A percentile compares a stretch with the other conserved stretches of the same genome.
Conservation (phyloP, 129 eudicot species). For the Sambucus nigra region DNA sequence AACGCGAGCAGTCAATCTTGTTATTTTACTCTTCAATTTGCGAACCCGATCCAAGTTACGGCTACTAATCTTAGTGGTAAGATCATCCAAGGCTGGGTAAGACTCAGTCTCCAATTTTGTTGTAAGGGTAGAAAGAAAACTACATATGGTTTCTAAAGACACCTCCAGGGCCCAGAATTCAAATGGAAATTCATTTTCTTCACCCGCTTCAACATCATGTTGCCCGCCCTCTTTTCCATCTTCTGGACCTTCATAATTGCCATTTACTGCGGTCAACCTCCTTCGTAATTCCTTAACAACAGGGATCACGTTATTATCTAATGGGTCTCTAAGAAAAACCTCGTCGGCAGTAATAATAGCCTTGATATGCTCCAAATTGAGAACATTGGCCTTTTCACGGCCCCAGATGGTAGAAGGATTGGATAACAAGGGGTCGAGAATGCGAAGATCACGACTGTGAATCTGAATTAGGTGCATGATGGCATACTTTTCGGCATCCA, state of each 20-base stretch:
- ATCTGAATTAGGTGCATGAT: too few species aligned
- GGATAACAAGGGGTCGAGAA: too few species aligned
- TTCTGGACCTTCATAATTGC: slow-evolving; percentile 30
- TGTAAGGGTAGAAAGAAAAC: slow-evolving; percentile 77
- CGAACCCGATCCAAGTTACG: too few species aligned
- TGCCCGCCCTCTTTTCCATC: slow-evolving; percentile 35
- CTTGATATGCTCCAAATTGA: too few species aligned
- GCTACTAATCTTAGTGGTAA: slow-evolving; percentile 91
- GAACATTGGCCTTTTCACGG: too few species aligned
- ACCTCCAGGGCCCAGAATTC: slow-evolving; percentile 92
- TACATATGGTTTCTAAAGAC: slow-evolving; percentile 85
- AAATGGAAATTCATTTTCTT: slow-evolving; percentile 94
- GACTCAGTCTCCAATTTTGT: slow-evolving; percentile 83
- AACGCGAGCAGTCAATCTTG: too few species aligned
- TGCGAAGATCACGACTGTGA: too few species aligned
- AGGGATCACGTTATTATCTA: slow-evolving; percentile 72
- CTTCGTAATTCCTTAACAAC: slow-evolving; percentile 80
- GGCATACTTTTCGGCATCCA: too few species aligned
- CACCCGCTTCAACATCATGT: slow-evolving; percentile 55
- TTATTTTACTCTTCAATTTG: too few species aligned
- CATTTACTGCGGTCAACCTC: slow-evolving; percentile 43
- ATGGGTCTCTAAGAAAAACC: slow-evolving; percentile 90
- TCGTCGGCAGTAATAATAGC: too few species aligned
- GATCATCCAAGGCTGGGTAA: slow-evolving; percentile 87
- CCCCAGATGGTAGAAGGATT: too few species aligned